Conservation (phyloP, 176 grass and related monocot species). For the sorghum (Sorghum bicolor) region Sorghum_bicolor_NCBIv3 NC_012873.2:57918501-57919000, state of each 20-base stretch:
- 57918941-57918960: background rate
- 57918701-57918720: background rate
- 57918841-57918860: background rate
- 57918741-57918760: background rate
- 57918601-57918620: background rate
- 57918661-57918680: conserved; percentile 19
- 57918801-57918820: background rate
- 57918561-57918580: background rate
- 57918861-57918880: background rate
- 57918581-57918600: background rate
- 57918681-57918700: conserved; percentile 41
- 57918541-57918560: background rate
- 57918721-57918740: background rate
- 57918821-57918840: conserved; percentile 5
- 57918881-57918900: background rate
- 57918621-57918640: background rate
- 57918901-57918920: background rate
- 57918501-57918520: background rate
- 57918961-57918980: conserved; percentile 12
- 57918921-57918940: conserved; percentile 9
- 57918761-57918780: background rate
- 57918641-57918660: conserved; percentile 34
- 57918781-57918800: background rate
- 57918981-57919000: background rate
- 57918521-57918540: background rate